A percentile compares a stretch with the other conserved stretches of the same genome.
phyloP scores from a whole-genome alignment of 1,139 yeast genomes.

The Suhomyces wounanorum region DNA sequence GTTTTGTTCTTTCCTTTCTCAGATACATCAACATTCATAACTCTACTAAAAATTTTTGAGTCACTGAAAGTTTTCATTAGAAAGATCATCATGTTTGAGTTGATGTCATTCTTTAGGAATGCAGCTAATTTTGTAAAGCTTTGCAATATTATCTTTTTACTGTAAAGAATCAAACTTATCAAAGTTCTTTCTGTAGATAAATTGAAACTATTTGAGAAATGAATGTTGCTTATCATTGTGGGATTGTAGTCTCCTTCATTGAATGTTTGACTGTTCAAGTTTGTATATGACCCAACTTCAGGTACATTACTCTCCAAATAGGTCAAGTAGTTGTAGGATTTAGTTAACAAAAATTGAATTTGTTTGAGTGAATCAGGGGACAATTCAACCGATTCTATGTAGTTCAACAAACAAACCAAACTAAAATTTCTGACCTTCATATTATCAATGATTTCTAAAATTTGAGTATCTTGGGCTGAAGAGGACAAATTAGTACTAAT shows the following conservation, averaged over 20 bases:
- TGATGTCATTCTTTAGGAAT: conserved; percentile 38
- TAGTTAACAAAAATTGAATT: conserved; percentile 44
- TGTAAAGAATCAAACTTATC: conserved; percentile 36
- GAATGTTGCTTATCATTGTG: conserved; percentile 32
- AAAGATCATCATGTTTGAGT: conserved; percentile 44
- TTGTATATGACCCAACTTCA: conserved; percentile 37
- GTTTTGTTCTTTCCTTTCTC: conserved; percentile 27
- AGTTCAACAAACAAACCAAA: conserved; percentile 45
- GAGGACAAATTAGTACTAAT: conserved; percentile 32
- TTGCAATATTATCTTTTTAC: conserved; percentile 38
- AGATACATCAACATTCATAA: conserved; percentile 19
- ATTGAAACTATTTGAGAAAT: conserved; percentile 30
- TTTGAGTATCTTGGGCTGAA: conserved; percentile 24
- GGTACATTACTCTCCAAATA: conserved; percentile 44
- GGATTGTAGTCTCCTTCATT: conserved; percentile 36
- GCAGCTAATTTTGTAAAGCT: conserved; percentile 35
- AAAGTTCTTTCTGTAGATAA: conserved; percentile 32
- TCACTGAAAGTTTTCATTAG: conserved; percentile 45
- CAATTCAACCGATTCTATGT: conserved; percentile 40
- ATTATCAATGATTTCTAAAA: conserved; percentile 38
- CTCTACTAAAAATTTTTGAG: conserved; percentile 34
- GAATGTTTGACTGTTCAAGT: conserved; percentile 30
- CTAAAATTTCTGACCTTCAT: conserved; percentile 43
- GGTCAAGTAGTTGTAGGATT: conserved; percentile 45
- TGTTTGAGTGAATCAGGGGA: conserved; percentile 48